Conservation (phyloP, 2,329 filamentous ascomycete species). For the Pestalotiopsis sp. region DNA sequence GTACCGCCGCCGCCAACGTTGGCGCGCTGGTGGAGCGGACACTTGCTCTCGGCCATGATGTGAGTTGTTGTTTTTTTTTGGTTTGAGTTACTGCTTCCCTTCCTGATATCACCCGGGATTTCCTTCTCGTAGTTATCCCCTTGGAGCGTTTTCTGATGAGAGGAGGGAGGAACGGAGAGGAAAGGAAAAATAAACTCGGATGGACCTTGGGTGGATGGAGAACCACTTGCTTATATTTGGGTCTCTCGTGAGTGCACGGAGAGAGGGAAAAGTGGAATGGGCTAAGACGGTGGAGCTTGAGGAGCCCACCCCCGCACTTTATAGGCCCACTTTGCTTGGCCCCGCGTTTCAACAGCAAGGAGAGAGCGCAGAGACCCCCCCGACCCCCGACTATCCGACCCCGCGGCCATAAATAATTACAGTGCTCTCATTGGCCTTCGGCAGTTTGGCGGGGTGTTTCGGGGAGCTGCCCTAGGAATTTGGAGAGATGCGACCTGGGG, state of each 20-base stretch:
- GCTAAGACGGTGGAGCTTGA: not conserved
- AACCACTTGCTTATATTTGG: not conserved
- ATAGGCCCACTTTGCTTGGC: not conserved
- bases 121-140: not conserved
- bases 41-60: constrained; percentile 12
- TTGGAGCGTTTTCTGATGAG: not conserved
- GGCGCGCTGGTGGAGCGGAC: constrained; percentile 1
- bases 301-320: constrained; percentile 9
- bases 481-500: not conserved
- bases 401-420: constrained; percentile 9
- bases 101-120: not conserved
- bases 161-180: not conserved
- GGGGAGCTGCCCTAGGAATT: not conserved
- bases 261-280: not conserved
- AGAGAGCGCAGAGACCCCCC: not conserved
- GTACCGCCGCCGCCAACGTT: constrained; percentile 49
- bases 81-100: not conserved
- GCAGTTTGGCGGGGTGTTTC: constrained; percentile 7
- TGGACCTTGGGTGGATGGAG: not conserved
- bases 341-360: not conserved
- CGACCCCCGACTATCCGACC: not conserved
- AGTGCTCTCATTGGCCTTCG: not conserved
- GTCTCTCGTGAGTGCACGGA: not conserved
- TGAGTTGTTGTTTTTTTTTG: not conserved
- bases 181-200: not conserved